Conservation (phyloP, 345 rosid species). For the Psidium guajava region DNA sequence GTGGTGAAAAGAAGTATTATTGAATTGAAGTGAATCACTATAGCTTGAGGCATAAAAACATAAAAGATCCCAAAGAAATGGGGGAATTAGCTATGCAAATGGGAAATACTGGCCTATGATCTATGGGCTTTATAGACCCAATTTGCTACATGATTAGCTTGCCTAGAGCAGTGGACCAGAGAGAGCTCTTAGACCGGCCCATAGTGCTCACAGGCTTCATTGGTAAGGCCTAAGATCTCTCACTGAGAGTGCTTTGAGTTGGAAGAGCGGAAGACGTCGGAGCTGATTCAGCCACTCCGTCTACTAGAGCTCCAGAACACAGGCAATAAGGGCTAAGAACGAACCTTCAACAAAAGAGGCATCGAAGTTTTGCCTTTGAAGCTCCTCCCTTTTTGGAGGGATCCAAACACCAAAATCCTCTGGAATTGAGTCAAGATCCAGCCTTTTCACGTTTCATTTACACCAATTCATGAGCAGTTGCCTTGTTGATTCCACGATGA, state of each 20-base stretch:
- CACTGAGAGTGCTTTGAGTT: background rate
- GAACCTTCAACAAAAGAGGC: background rate
- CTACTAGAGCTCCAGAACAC: background rate
- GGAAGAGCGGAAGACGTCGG: rapidly evolving
- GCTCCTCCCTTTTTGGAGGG: background rate
- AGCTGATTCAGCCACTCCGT: background rate
- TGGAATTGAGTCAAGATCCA: too few relatives aligned
- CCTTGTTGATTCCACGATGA: background rate
- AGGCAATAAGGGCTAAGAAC: too few relatives aligned
- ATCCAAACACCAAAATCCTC: background rate
- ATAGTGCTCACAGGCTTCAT: too few relatives aligned
- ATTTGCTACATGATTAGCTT: background rate
- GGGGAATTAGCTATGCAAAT: rapidly evolving
- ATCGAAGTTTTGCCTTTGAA: background rate
- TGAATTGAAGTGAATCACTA: background rate
- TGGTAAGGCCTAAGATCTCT: background rate
- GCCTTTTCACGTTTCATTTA: background rate
- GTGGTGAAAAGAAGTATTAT: background rate
- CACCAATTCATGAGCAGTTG: background rate
- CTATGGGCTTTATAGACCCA: background rate
- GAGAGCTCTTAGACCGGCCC: background rate
- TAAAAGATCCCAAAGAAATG: background rate
- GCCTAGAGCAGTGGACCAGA: background rate
- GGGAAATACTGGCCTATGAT: rapidly evolving
- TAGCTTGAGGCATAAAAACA: background rate